phyloP scores from a whole-genome alignment of 2,329 filamentous ascomycete species.

The Ophiostoma fasciatum region DNA sequence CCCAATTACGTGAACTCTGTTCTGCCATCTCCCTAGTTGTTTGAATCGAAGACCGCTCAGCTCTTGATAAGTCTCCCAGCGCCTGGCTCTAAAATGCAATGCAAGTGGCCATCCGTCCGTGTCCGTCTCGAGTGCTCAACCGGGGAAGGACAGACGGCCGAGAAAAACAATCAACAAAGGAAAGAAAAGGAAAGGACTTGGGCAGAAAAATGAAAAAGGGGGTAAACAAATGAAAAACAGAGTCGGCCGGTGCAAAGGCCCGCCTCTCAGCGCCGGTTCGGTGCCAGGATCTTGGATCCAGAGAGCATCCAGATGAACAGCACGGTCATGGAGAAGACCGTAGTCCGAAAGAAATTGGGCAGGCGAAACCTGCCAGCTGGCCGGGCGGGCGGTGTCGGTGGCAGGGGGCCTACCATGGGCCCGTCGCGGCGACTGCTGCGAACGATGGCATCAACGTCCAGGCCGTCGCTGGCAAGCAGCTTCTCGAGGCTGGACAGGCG shows the following conservation, averaged over 20 bases:
- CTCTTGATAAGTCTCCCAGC: constrained; percentile 35
- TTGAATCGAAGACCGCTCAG: constrained; percentile 37
- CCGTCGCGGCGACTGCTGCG: neutral
- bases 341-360: constrained; percentile 26
- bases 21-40: no score
- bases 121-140: no score
- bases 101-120: no score
- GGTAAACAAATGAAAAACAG: no score
- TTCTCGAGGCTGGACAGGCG: constrained; percentile 23
- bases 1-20: no score
- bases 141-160: no score
- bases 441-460: constrained; percentile 3
- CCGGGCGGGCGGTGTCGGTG: no score
- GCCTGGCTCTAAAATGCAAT: no score
- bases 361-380: constrained; percentile 15
- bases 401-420: constrained; percentile 1
- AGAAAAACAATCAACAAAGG: neutral
- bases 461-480: constrained; percentile 13
- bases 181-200: neutral
- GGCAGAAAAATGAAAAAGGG: neutral
- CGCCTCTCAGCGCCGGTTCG: constrained; percentile 1
- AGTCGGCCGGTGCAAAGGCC: no score
- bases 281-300: constrained; percentile 8
- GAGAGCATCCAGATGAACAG: constrained; percentile 25
- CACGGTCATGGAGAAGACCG: constrained; percentile 28